Conservation (phyloP, 2,329 filamentous ascomycete species). For the Alternaria brassicae region DNA sequence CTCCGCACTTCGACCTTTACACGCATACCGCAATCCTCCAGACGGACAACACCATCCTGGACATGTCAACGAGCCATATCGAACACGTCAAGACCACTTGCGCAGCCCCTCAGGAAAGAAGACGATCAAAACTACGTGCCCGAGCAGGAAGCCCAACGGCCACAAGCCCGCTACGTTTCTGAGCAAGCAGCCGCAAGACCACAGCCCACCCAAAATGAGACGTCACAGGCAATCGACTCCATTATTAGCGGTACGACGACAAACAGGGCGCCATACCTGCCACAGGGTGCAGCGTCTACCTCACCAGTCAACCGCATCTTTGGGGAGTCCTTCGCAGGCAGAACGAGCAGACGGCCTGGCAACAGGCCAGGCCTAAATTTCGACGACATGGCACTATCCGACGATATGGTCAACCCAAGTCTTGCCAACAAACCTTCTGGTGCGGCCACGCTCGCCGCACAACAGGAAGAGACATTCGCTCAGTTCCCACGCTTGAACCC, state of each 20-base stretch:
- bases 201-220: slow-evolving; percentile 11
- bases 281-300: background rate
- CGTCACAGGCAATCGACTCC: slow-evolving; percentile 32
- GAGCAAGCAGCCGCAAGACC: background rate
- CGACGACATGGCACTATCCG: slow-evolving; percentile 28
- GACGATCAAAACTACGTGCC: slow-evolving; percentile 6
- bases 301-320: slow-evolving; percentile 20
- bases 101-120: slow-evolving; percentile 20
- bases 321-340: slow-evolving; percentile 27
- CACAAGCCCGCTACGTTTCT: no score
- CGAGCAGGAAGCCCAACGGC: background rate
- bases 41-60: slow-evolving; percentile 24
- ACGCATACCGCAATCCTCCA: slow-evolving; percentile 25
- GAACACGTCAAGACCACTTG: slow-evolving; percentile 7
- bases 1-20: slow-evolving; percentile 39
- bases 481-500: slow-evolving; percentile 49
- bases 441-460: slow-evolving; percentile 17
- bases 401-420: slow-evolving; percentile 20
- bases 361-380: slow-evolving; percentile 21
- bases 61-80: slow-evolving; percentile 21
- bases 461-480: slow-evolving; percentile 30
- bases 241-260: slow-evolving; percentile 28
- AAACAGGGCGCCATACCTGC: slow-evolving; percentile 1
- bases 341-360: background rate
- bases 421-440: slow-evolving; percentile 29